A percentile compares a stretch with the other conserved stretches of the same genome.
phyloP scores from a whole-genome alignment of 805 yeast genomes.

The Hemisphaericaspora nanyangensis region DNA sequence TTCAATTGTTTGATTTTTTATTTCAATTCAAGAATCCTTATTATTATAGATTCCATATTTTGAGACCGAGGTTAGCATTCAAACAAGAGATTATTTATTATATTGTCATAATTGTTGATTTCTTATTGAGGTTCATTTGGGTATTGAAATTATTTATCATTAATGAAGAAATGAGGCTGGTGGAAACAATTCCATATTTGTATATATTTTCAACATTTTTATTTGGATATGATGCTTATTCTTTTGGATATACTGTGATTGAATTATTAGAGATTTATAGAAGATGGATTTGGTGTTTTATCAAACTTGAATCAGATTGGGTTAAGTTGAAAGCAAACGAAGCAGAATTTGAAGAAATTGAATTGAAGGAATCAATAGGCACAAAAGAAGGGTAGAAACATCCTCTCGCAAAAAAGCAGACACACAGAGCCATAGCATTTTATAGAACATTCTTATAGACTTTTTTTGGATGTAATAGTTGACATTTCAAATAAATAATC shows the following conservation, averaged over 20 bases:
- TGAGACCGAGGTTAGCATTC: constrained; percentile 21
- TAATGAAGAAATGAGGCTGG: constrained; percentile 15
- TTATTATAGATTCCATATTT: constrained; percentile 13
- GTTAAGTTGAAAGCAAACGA: constrained; percentile 19
- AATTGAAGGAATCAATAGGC: constrained; percentile 2
- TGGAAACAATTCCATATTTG: constrained; percentile 11
- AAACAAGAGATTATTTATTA: constrained; percentile 42
- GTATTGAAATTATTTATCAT: constrained; percentile 47
- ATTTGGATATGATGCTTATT: constrained; percentile 37
- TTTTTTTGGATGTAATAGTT: too few relatives aligned
- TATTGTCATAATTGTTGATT: constrained; percentile 56
- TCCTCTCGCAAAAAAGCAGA: neutral
- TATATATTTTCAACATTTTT: constrained; percentile 24
- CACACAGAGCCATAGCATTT: too few relatives aligned
- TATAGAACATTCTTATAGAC: too few relatives aligned
- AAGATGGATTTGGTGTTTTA: constrained; percentile 86
- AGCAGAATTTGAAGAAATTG: constrained; percentile 1
- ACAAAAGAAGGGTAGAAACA: neutral
- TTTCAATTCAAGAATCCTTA: constrained; percentile 11
- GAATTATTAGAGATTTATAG: constrained; percentile 75
- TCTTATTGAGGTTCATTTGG: constrained; percentile 75
- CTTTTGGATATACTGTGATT: constrained; percentile 59
- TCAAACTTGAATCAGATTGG: constrained; percentile 80
- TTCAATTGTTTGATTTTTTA: constrained; percentile 46
- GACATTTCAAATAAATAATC: neutral